Base-by-base conservation (phyloP, 2,329 filamentous ascomycete genomes). In the Penicillium sp. region DNA sequence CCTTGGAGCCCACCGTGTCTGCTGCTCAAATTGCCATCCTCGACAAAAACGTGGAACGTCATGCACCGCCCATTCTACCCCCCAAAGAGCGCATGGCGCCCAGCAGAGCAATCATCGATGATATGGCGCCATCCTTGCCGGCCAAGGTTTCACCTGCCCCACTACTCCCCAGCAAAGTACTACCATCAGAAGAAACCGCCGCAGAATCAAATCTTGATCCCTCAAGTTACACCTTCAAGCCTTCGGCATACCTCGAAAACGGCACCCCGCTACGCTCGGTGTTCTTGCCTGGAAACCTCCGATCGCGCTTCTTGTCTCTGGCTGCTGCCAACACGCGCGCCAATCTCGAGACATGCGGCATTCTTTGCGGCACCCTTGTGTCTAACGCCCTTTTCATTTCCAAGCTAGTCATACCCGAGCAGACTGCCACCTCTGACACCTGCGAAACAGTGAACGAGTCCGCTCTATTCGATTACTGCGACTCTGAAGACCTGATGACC, bases 331-430 rank as follows among this genome's bases (percentile, higher is more conserved):
- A 99, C 70, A 99, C 94, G 0, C 77, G 78, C 29, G 81, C 81
- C 3, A 95, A 95, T 34, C 82, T 97, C 16, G 94, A 99, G 76
- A 97, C 94, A 63, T 97, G 94, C 70, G 94, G 93, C 34, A 93
- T 99, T 61, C 82, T 99, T 10, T 96, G 92, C 67, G 94, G 93
- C 7, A 93, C 91, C 1, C 81, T 92, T 1, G 89, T 96, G 67
- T 93, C 92, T 63, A 97, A 97, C 69, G 94, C 94, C 1, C 81
- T 99, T 3, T 97, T 97, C 76, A 87, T 99, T 55, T 91, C 88
- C 5, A 87, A 88, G 52, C 83, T 99, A 5, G 83, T 99, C 22
- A 92, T 99, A 21, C 94, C 94, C 0, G 90, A 96, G 67, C 94
- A 99, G 71, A 89, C 86, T 49, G 88, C 89, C 67, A 97, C 93